Evolutionary conservation across 352 stramenopile species (phyloP).

Genomic region (Thalassiosira mediterranea): DNA sequence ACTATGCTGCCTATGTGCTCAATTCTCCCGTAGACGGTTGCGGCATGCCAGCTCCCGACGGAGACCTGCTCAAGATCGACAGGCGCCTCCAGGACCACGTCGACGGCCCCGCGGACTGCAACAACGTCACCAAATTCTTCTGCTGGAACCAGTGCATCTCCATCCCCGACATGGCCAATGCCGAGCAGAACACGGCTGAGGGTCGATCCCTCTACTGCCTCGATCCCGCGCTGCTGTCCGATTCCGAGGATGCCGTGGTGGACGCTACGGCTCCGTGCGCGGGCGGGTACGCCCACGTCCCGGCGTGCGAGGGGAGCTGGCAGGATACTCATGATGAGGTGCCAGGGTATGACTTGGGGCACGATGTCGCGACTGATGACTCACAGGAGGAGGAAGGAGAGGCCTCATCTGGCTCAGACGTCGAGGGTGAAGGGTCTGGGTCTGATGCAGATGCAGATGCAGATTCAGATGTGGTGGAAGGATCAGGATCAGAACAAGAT

Average conservation of each 20-base stretch:
- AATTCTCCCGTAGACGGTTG: slow-evolving; percentile 24
- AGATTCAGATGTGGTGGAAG: too few species aligned
- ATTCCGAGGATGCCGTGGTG: slow-evolving; percentile 41
- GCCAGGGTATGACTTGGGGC: slow-evolving; percentile 26
- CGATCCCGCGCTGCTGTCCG: slow-evolving; percentile 57
- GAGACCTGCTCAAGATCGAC: neutral
- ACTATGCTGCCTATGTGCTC: slow-evolving; percentile 35
- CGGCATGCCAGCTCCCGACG: neutral
- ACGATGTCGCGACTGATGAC: too few species aligned
- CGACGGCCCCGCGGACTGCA: too few species aligned
- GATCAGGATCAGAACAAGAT: too few species aligned
- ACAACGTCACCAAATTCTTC: slow-evolving; percentile 46
- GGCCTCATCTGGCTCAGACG: too few species aligned
- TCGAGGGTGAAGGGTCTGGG: too few species aligned
- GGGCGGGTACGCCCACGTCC: slow-evolving; percentile 50
- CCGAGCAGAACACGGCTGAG: slow-evolving; percentile 54
- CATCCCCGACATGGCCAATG: slow-evolving; percentile 60
- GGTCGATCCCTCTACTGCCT: slow-evolving; percentile 77
- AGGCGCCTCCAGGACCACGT: too few species aligned
- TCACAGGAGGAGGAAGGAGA: too few species aligned
- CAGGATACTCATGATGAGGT: slow-evolving; percentile 44
- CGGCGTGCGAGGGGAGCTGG: slow-evolving; percentile 63
- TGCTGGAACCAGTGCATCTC: slow-evolving; percentile 77
- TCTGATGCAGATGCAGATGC: too few species aligned
- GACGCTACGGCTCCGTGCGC: slow-evolving; percentile 50